Evolutionary conservation across 257 asterid species (phyloP).

Genomic region (Penstemon davidsonii): DNA sequence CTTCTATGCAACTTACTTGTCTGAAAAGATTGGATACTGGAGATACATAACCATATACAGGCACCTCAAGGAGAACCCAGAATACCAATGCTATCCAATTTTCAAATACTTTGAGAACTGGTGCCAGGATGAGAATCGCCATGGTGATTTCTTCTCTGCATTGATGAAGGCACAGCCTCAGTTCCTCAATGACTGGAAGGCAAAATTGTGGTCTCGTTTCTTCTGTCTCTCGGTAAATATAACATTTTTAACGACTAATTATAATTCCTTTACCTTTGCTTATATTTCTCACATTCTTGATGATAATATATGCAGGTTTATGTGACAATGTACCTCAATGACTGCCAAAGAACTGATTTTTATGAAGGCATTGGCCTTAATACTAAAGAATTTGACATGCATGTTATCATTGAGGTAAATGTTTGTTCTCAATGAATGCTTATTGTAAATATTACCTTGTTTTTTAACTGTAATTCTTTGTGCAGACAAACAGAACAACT

Average conservation of each 20-base stretch:
- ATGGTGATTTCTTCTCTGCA: slow-evolving; percentile 99
- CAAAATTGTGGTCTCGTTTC: slow-evolving; percentile 97
- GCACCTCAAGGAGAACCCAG: slow-evolving; percentile 91
- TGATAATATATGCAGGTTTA: slow-evolving; percentile 62
- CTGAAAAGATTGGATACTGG: slow-evolving; percentile 96
- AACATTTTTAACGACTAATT: slow-evolving; percentile 31
- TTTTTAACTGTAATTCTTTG: neutral
- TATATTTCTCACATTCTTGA: slow-evolving; percentile 9
- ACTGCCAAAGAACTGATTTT: slow-evolving; percentile 78
- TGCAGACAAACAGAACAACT: slow-evolving; percentile 89
- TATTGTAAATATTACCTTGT: neutral
- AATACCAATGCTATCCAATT: slow-evolving; percentile 90
- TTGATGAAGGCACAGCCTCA: slow-evolving; percentile 99
- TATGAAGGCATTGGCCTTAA: slow-evolving; percentile 94
- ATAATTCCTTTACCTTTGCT: slow-evolving; percentile 1
- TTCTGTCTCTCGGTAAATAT: slow-evolving; percentile 87
- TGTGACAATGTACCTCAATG: slow-evolving; percentile 92
- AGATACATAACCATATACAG: slow-evolving; percentile 95
- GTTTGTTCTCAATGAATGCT: neutral
- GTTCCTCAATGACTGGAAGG: slow-evolving; percentile 99
- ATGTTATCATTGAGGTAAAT: slow-evolving; percentile 91
- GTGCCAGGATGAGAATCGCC: slow-evolving; percentile 99
- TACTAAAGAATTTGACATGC: slow-evolving; percentile 96
- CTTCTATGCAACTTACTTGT: slow-evolving; percentile 57
- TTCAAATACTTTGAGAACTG: slow-evolving; percentile 99